Base-by-base conservation (phyloP, 2,329 filamentous ascomycete species). In the Alternaria sp. region DNA sequence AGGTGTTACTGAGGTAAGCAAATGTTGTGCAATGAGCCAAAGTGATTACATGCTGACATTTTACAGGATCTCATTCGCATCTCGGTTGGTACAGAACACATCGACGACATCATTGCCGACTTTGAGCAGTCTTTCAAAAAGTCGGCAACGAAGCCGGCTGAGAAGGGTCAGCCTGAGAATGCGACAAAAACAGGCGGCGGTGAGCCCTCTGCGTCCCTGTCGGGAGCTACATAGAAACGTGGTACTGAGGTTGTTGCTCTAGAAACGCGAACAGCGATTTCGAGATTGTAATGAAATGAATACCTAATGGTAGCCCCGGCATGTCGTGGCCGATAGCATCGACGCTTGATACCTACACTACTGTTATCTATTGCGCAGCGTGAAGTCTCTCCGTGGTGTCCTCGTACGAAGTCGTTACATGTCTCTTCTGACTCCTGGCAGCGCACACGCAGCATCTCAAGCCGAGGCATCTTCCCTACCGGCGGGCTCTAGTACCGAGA, bases 41-140 rank as follows among this genome's bases (percentile, higher is more conserved):
- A 28, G 20, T 18, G 14, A 20, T 18, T 10, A 12, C 26, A 43
- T 54, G 47, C 55, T 62, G 50, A 62, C 37, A 18, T 11, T 4
- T 6, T 55, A 11, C 79, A 93, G 86, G 95, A 97, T 76, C 89
- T 94, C 43, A 97, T 98, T 81, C 92, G 95, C 67, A 96, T 98
- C 76, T 97, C 94, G 0, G 94, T 97, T 63, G 95, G 95, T 56
- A 97, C 92, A 1, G 95, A 98, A 84, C 94, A 97, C 80, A 97
- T 98, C 78, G 94, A 97, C 83, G 95, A 98, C 77, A 97, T 98
- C 75, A 96, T 97, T 76, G 91, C 90, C 72, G 95, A 98, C 82
- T 97, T 98, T 78, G 91, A 95, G 81, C 94, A 97, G 84, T 92
- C 92, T 0, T 96, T 97, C 82, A 87, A 88, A 77, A 86, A 87